Conservation (phyloP, 192 early-diverging fungal species). For the Cetraspora pellucida region DNA sequence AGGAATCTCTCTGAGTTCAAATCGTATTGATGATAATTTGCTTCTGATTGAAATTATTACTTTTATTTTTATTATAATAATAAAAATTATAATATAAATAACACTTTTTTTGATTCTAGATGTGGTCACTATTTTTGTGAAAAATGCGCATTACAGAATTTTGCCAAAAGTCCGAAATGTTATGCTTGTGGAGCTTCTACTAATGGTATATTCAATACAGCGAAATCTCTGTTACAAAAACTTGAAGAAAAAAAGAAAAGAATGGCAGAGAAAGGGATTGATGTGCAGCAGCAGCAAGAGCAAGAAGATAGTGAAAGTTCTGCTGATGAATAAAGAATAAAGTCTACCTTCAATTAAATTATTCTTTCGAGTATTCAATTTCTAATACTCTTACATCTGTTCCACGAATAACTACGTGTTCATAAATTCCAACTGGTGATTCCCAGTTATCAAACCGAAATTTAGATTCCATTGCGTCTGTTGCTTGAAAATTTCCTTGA, state of each 20-base stretch:
- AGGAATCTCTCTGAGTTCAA: not conserved
- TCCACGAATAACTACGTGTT: constrained; percentile 55
- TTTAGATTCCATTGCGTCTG: constrained; percentile 54
- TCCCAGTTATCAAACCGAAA: constrained; percentile 51
- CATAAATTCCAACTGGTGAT: constrained; percentile 53
- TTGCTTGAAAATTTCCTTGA: constrained; percentile 46
- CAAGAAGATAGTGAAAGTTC: constrained; percentile 34
- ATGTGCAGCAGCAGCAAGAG: constrained; percentile 11
- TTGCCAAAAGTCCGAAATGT: constrained; percentile 85
- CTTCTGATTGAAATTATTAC: not conserved
- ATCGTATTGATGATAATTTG: not conserved
- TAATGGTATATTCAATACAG: constrained; percentile 80
- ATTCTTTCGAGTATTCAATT: constrained; percentile 4
- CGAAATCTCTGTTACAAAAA: constrained; percentile 70
- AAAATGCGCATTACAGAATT: constrained; percentile 84
- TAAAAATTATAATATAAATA: not conserved
- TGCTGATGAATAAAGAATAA: constrained; percentile 37
- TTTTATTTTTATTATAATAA: not conserved
- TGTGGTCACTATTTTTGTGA: constrained; percentile 98
- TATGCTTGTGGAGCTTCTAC: constrained; percentile 86
- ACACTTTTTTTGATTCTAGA: constrained; percentile 38
- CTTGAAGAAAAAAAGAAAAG: constrained; percentile 42
- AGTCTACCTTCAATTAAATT: not conserved
- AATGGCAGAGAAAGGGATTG: constrained; percentile 38
- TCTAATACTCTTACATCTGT: constrained; percentile 49